phyloP scores from a whole-genome alignment of 2,329 filamentous ascomycete genomes.

The Exophiala viscosa region DNA sequence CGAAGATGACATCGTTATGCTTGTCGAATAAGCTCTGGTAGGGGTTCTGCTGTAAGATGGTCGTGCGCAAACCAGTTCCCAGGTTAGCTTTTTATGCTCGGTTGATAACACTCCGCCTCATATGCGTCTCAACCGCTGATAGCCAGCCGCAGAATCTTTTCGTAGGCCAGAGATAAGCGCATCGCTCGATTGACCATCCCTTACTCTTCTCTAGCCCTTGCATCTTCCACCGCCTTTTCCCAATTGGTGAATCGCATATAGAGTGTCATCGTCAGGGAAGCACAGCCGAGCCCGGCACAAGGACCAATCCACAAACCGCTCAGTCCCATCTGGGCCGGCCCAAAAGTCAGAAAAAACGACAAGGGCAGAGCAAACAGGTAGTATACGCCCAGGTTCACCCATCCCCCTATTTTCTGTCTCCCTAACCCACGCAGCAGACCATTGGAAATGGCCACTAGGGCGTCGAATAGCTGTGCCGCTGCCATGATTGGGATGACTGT shows the following conservation, averaged over 20 bases:
- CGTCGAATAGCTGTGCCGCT: slow-evolving; percentile 77
- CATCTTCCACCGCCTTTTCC: slow-evolving; percentile 52
- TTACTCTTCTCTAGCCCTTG: slow-evolving; percentile 31
- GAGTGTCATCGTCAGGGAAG: slow-evolving; percentile 72
- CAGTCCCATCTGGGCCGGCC: slow-evolving; percentile 62
- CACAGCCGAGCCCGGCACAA: slow-evolving; percentile 66
- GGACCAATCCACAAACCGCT: slow-evolving; percentile 67
- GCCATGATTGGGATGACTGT: slow-evolving; percentile 67
- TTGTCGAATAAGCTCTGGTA: too few relatives aligned
- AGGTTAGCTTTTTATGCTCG: too few relatives aligned
- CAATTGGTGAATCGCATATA: slow-evolving; percentile 51
- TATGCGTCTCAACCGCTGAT: too few relatives aligned
- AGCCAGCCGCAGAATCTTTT: background rate
- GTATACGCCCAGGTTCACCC: slow-evolving; percentile 72
- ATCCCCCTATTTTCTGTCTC: slow-evolving; percentile 75
- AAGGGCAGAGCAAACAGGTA: slow-evolving; percentile 75
- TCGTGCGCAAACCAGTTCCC: too few relatives aligned
- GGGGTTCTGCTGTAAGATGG: too few relatives aligned
- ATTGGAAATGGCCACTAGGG: slow-evolving; percentile 66
- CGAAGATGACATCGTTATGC: too few relatives aligned
- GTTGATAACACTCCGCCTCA: too few relatives aligned
- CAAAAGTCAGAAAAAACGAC: slow-evolving; percentile 67
- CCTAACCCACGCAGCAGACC: slow-evolving; percentile 75
- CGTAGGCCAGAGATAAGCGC: background rate
- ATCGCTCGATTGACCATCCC: background rate